phyloP scores from a whole-genome alignment of 2,329 filamentous ascomycete genomes.

The Diaporthe citriasiana region DNA sequence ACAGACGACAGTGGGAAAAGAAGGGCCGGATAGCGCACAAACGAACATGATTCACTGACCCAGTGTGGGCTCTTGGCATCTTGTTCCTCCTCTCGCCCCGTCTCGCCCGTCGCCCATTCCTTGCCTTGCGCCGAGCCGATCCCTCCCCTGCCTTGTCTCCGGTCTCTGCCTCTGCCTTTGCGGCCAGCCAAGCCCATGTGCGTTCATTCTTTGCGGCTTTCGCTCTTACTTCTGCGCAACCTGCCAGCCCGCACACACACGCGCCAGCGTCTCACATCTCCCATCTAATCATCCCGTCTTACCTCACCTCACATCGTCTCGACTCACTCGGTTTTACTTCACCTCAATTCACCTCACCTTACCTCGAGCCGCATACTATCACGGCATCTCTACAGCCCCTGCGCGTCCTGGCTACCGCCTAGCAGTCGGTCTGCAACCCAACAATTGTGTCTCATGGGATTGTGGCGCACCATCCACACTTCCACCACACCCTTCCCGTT shows the following conservation, averaged over 20 bases:
- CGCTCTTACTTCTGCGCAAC: constrained; percentile 33
- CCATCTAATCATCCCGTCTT: constrained; percentile 25
- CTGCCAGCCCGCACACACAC: constrained; percentile 19
- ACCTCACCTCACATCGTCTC: constrained; percentile 20
- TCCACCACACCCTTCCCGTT: not conserved
- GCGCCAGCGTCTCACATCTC: constrained; percentile 27
- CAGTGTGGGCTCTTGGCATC: constrained; percentile 36
- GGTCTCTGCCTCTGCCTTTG: constrained; percentile 12
- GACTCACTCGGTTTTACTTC: not conserved
- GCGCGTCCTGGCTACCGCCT: not conserved
- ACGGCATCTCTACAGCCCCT: not conserved
- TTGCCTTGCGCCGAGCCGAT: constrained; percentile 34
- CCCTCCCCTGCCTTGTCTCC: constrained; percentile 13
- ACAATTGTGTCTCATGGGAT: constrained; percentile 10
- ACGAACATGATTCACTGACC: constrained; percentile 29
- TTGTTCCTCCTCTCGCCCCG: constrained; percentile 27
- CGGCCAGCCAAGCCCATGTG: constrained; percentile 23
- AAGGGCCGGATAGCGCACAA: constrained; percentile 28
- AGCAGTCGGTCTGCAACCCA: not conserved
- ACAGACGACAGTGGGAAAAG: constrained; percentile 21
- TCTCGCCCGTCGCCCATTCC: constrained; percentile 6
- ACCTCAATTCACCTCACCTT: not conserved
- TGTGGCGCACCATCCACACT: not conserved
- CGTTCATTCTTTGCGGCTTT: constrained; percentile 12
- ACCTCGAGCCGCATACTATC: not conserved